A percentile compares a stretch with the other conserved stretches of the same genome.
Evolutionary conservation across 306 rosid species (phyloP).

Genomic region (Quercus dentata): DNA sequence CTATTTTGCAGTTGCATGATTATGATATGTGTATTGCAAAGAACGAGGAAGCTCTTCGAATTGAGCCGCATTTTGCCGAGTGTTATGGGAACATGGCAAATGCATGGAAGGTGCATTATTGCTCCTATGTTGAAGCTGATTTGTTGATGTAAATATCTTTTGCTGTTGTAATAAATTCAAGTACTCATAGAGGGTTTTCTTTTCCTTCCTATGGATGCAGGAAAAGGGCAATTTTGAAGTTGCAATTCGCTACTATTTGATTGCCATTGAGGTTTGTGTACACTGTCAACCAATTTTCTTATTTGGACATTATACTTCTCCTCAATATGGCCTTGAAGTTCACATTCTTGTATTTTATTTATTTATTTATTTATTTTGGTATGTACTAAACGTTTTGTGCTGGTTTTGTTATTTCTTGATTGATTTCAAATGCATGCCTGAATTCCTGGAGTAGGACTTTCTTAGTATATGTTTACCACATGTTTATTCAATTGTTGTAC

Average conservation of each 20-base stretch:
- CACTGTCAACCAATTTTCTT: background rate
- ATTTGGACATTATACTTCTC: background rate
- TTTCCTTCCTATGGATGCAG: slow-evolving; percentile 18
- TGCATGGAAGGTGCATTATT: slow-evolving; percentile 79
- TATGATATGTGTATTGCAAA: slow-evolving; percentile 90
- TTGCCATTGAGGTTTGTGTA: slow-evolving; percentile 84
- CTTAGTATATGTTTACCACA: no score
- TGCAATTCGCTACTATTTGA: slow-evolving; percentile 68
- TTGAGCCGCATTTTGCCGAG: slow-evolving; percentile 90
- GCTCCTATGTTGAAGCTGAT: no score
- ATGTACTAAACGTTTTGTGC: no score
- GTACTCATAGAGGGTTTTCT: background rate
- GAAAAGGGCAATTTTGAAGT: slow-evolving; percentile 60
- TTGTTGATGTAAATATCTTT: background rate
- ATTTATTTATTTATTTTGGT: no score
- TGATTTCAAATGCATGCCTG: no score
- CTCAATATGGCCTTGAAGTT: no score
- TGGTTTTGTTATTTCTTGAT: no score
- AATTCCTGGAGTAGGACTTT: no score
- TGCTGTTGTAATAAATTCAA: background rate
- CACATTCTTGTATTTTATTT: no score
- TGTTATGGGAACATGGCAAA: slow-evolving; percentile 99
- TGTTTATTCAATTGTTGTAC: no score
- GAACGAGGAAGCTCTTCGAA: slow-evolving; percentile 91
- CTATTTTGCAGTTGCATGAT: slow-evolving; percentile 68